Evolutionary conservation across 441 rosid species (phyloP).

Genomic region (Euphorbia celastroides): DNA sequence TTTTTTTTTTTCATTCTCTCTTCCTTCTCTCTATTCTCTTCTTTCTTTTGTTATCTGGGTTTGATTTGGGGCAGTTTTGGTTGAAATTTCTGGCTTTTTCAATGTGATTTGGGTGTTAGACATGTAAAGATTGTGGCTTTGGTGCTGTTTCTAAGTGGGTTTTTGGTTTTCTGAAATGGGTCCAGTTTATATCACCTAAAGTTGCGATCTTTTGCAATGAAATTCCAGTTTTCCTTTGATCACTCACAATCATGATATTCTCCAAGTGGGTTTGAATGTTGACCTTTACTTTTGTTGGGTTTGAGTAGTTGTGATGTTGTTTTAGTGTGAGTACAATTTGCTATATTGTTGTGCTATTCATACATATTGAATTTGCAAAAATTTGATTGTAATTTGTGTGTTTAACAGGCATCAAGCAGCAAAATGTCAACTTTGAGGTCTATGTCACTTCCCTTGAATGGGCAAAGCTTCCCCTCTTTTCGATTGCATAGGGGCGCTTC

Average conservation of each 20-base stretch:
- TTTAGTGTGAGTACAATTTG: not conserved
- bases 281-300: not conserved
- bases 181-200: not conserved
- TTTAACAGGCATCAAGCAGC: slow-evolving; percentile 29
- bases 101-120: not conserved
- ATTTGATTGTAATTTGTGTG: not conserved
- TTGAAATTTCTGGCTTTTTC: not conserved
- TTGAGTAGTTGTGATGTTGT: not conserved
- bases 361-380: not conserved
- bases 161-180: not conserved
- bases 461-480: slow-evolving; percentile 37
- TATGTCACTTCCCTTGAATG: slow-evolving; percentile 29
- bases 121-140: not conserved
- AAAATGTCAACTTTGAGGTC: slow-evolving; percentile 34
- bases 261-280: too few relatives aligned
- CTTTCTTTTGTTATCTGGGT: too few relatives aligned
- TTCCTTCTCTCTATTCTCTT: too few relatives aligned
- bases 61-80: too few relatives aligned
- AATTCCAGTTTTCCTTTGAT: not conserved
- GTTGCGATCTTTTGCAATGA: not conserved
- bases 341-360: not conserved
- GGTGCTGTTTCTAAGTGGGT: not conserved
- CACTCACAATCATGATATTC: too few relatives aligned
- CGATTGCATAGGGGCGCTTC: slow-evolving; percentile 27
- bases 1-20: not conserved